Base-by-base conservation (phyloP, 1,284 basidiomycete genomes). In the Golubevia sp. region DNA sequence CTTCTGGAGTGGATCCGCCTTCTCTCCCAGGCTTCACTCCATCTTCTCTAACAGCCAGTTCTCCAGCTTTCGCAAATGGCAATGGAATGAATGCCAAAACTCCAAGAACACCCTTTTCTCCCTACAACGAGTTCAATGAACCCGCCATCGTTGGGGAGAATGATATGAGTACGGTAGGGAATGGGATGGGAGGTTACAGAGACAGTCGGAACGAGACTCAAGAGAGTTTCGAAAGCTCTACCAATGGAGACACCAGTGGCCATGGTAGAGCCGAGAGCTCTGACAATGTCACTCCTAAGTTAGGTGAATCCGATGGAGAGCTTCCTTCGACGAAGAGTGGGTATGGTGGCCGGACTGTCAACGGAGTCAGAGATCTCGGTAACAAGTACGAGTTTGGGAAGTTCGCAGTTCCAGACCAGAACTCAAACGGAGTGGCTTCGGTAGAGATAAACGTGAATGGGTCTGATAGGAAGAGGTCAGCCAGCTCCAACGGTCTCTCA, bases 11-110 rank as follows among this genome's bases (percentile, higher is more conserved):
- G n/a, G 76, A 78, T 54, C 74, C 70, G 1, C 73, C 74, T 1
- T 78, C 76, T 0, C 50, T 78, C 30, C 76, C 76, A 1, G 76
- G 71, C 26, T 78, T 77, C 59, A 78, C 76, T 2, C 76, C 76
- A 1, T 67, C 73, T 64, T 75, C 73, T 23, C 55, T 73, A 26
- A 77, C 63, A 18, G 74, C 66, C 21, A 78, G 72, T 66, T 78
- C 76, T 6, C 76, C 76, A 0, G 66, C 76, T 0, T 70, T 74
- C 34, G 74, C 30, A 34, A 34, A 34, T 34, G 30, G 30, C 4
- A 34, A 73, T 44, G 62, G 66, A 54, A 57, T 52, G 21, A 58
- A 57, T 15, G 61, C 65, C 68, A 75, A 76, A 56, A 78, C 76
- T 18, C 76, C 76, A 0, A 58, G 70, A 24, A 78, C 76, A 21